Percentiles rank a stretch among this genome's conserved stretches.
Conservation (phyloP, 176 grass and related monocot species). For the Paspalum vaginatum region DNA sequence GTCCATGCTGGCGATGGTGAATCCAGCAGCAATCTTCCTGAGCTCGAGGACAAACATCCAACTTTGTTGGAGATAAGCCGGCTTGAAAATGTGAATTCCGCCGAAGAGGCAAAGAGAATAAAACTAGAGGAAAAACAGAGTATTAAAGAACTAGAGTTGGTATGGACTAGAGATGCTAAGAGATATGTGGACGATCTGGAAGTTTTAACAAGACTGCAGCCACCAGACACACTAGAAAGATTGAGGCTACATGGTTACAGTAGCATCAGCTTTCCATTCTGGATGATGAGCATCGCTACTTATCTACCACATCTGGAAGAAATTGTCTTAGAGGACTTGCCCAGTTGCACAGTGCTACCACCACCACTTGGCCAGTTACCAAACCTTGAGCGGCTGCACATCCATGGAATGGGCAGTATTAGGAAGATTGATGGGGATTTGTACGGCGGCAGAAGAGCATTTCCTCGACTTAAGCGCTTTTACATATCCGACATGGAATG, state of each 20-base stretch:
- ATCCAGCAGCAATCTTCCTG: background rate
- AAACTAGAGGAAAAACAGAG: background rate
- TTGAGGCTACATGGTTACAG: background rate
- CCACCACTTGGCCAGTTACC: background rate
- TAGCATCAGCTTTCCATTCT: background rate
- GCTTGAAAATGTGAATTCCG: background rate
- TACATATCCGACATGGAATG: background rate
- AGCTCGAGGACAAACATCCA: background rate
- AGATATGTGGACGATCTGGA: background rate
- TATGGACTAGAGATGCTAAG: background rate
- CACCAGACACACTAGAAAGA: background rate
- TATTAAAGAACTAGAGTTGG: background rate
- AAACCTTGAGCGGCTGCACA: background rate
- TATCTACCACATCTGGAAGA: background rate
- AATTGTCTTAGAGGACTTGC: background rate
- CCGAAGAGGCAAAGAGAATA: background rate
- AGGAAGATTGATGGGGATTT: background rate
- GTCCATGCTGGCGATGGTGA: background rate
- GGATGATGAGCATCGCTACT: background rate
- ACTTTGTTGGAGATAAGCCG: background rate
- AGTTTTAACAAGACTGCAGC: background rate
- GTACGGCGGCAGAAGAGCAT: background rate
- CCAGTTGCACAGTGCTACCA: background rate
- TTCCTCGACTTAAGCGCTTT: background rate
- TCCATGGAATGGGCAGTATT: background rate